Evolutionary conservation across 2,329 filamentous ascomycete species (phyloP).

Genomic region (Hymenoscyphus salicellus): DNA sequence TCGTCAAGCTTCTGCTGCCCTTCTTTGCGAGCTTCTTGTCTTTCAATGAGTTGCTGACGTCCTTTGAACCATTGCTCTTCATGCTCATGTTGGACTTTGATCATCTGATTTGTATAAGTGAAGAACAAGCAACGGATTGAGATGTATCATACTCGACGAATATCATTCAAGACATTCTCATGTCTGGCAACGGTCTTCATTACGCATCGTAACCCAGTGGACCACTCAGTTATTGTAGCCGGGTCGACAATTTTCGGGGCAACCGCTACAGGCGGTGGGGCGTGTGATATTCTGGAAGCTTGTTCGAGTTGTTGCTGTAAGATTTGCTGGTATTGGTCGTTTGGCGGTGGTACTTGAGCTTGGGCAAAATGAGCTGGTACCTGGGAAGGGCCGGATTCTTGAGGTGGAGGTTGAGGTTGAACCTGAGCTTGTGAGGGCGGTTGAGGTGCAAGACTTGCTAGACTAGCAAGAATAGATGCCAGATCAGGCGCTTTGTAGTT

Average conservation of each 20-base stretch:
- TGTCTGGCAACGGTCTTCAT: slow-evolving; percentile 47
- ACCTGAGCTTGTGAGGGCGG: slow-evolving; percentile 6
- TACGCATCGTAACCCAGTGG: slow-evolving; percentile 48
- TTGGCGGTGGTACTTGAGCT: background rate
- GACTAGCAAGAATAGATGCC: slow-evolving; percentile 34
- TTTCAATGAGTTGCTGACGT: slow-evolving; percentile 49
- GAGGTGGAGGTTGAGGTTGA: slow-evolving; percentile 9
- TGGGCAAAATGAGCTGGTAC: slow-evolving; percentile 11
- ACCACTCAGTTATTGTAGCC: slow-evolving; percentile 50
- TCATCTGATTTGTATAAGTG: slow-evolving; percentile 44
- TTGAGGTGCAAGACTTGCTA: slow-evolving; percentile 31
- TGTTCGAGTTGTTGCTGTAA: slow-evolving; percentile 13
- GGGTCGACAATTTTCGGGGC: slow-evolving; percentile 38
- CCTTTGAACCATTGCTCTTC: slow-evolving; percentile 60
- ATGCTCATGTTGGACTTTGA: slow-evolving; percentile 60
- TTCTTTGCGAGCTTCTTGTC: slow-evolving; percentile 49
- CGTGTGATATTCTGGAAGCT: slow-evolving; percentile 6
- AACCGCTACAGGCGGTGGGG: background rate
- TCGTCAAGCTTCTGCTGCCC: slow-evolving; percentile 53
- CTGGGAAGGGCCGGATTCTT: background rate
- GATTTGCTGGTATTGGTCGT: slow-evolving; percentile 12
- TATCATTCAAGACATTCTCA: slow-evolving; percentile 43
- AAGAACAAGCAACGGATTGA: slow-evolving; percentile 5
- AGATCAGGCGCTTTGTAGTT: slow-evolving; percentile 32
- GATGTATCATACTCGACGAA: slow-evolving; percentile 37